These are phyloP conservation scores for Solanum medicagineum DNA, from an alignment of 257 asterid species.

Conservation along the genomic window DNA sequence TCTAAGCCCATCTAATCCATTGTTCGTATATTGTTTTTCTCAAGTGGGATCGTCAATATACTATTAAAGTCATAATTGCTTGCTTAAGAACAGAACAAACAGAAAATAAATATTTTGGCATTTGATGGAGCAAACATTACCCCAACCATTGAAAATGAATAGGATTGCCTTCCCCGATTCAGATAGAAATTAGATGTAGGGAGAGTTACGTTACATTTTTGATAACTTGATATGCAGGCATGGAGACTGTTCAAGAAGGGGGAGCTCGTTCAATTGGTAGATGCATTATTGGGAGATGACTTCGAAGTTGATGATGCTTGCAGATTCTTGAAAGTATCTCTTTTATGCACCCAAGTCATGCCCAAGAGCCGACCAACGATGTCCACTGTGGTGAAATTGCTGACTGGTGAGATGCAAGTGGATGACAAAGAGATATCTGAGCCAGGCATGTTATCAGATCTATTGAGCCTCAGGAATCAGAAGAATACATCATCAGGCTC, in stretches of 20 bases:
- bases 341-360: constrained; percentile 57
- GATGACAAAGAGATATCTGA: constrained; percentile 27
- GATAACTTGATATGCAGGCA: constrained; percentile 27
- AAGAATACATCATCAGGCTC: background rate
- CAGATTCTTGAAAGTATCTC: constrained; percentile 45
- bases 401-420: constrained; percentile 40
- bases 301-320: constrained; percentile 35
- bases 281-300: constrained; percentile 22
- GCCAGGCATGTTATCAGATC: constrained; percentile 41
- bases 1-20: background rate
- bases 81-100: background rate
- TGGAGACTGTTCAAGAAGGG: constrained; percentile 54
- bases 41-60: background rate
- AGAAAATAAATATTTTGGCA: background rate
- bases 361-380: constrained; percentile 60
- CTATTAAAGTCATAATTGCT: background rate
- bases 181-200: background rate
- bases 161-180: background rate
- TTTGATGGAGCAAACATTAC: background rate
- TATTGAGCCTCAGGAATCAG: constrained; percentile 15
- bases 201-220: background rate
- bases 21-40: background rate
- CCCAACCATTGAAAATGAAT: background rate
- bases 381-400: constrained; percentile 47
- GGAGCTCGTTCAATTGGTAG: constrained; percentile 37